Percentiles rank a stretch among this genome's conserved stretches.
Evolutionary conservation across 2,329 filamentous ascomycete species (phyloP).

Genomic region (Fusarium guadeloupense): DNA sequence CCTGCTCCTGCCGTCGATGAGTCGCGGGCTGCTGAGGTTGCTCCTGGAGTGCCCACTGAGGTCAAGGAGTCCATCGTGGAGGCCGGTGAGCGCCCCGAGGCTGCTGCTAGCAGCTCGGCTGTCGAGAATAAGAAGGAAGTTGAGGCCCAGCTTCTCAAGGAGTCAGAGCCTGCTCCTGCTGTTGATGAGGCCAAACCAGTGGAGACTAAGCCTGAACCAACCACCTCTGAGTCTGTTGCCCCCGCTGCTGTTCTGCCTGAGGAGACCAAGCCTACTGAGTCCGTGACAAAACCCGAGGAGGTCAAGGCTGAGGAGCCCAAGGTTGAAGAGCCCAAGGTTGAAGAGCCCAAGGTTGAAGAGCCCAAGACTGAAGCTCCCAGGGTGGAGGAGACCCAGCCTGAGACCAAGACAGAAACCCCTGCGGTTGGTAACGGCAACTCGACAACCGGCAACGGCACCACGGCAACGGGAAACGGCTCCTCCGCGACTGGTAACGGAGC

Average conservation of each 20-base stretch:
- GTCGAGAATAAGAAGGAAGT: conserved; percentile 79
- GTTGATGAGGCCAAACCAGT: conserved; percentile 72
- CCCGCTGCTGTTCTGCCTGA: not conserved
- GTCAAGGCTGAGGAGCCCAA: conserved; percentile 22
- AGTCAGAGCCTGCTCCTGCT: conserved; percentile 57
- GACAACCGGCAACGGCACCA: conserved; percentile 32
- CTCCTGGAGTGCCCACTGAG: conserved; percentile 62
- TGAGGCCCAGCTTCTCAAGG: conserved; percentile 77
- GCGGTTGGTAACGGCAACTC: conserved; percentile 35
- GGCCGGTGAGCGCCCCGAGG: conserved; percentile 73
- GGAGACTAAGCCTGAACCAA: conserved; percentile 3
- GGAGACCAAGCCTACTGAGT: conserved; percentile 9
- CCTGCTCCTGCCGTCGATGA: conserved; percentile 52
- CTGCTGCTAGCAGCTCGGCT: conserved; percentile 71
- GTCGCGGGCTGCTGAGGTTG: conserved; percentile 53
- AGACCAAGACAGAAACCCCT: conserved; percentile 26
- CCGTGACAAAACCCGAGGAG: conserved; percentile 11
- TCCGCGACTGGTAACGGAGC: conserved; percentile 27
- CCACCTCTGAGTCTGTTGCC: conserved; percentile 1
- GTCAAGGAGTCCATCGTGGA: conserved; percentile 67
- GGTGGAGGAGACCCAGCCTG: conserved; percentile 2
- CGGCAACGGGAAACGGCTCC: conserved; percentile 28
- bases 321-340: conserved; percentile 3
- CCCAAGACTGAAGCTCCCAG: conserved; percentile 21
- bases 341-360: not conserved